phyloP scores from a whole-genome alignment of 1,284 basidiomycete genomes.

The Sutorius eximius region DNA sequence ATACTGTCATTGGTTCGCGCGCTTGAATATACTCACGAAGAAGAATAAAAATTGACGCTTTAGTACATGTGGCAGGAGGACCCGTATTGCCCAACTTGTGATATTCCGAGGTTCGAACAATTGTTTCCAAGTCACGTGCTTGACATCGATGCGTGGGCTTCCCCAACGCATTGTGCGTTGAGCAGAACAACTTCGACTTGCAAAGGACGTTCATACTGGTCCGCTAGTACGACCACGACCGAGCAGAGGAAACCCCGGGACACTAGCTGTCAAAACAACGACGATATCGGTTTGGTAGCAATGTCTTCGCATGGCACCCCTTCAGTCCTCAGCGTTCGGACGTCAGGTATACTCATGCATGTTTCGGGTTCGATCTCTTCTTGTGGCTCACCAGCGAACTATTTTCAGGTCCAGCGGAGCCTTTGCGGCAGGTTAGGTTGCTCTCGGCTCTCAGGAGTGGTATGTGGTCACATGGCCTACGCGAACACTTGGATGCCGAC shows the following conservation, averaged over 20 bases:
- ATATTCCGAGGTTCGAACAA: not conserved
- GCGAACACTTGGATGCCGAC: constrained; percentile 1
- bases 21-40: too few relatives aligned
- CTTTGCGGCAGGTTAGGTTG: constrained; percentile 70
- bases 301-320: constrained; percentile 21
- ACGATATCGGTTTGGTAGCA: not conserved
- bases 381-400: constrained; percentile 2
- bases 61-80: not conserved
- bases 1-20: too few relatives aligned
- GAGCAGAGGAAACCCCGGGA: not conserved
- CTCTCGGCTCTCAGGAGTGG: constrained; percentile 75
- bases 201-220: not conserved
- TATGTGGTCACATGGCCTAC: constrained; percentile 24
- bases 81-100: not conserved
- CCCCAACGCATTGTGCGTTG: constrained; percentile 7
- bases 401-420: constrained; percentile 41
- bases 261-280: not conserved
- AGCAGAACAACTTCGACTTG: constrained; percentile 8
- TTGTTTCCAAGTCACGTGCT: constrained; percentile 15
- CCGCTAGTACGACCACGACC: not conserved
- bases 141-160: not conserved
- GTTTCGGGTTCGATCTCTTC: not conserved
- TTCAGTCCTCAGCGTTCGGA: constrained; percentile 19
- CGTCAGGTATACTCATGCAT: constrained; percentile 16
- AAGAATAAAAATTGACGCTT: too few relatives aligned